Evolutionary conservation across 2,329 filamentous ascomycete genomes (phyloP).

Genomic region (Pseudogymnoascus sp.): DNA sequence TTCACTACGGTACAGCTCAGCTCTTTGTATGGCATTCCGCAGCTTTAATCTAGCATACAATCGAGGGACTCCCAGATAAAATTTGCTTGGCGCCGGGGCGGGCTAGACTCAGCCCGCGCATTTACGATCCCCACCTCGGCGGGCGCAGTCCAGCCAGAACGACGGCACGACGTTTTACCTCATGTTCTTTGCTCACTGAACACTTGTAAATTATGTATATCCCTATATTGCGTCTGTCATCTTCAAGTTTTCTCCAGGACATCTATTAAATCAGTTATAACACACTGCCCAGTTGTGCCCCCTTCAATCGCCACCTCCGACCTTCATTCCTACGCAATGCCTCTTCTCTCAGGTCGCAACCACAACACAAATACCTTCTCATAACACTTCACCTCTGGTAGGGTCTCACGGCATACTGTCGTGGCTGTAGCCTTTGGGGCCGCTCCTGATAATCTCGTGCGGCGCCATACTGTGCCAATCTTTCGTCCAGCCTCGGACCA

Average conservation of each 20-base stretch:
- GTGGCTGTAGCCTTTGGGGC: background rate
- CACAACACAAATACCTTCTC: background rate
- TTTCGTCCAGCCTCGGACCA: background rate
- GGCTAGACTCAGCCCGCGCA: background rate
- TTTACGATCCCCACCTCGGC: constrained; percentile 1
- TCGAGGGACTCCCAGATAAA: no score
- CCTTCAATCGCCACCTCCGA: background rate
- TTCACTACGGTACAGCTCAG: background rate
- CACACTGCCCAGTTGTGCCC: background rate
- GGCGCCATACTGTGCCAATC: background rate
- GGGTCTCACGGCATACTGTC: background rate
- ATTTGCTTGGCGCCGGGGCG: background rate
- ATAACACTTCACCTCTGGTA: background rate
- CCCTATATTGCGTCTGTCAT: background rate
- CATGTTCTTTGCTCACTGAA: background rate
- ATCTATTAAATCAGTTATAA: background rate
- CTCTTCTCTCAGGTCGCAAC: background rate
- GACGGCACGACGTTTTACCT: background rate
- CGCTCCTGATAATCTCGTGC: background rate
- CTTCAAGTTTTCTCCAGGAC: background rate
- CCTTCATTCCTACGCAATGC: background rate
- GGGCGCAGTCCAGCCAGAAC: background rate
- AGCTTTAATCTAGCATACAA: background rate
- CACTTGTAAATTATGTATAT: background rate
- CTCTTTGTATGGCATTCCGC: background rate